Evolutionary conservation across 768 basidiomycete species (phyloP), one percentile per base, ranked within the genome.

Genomic region (Lactifluus volemus): DNA sequence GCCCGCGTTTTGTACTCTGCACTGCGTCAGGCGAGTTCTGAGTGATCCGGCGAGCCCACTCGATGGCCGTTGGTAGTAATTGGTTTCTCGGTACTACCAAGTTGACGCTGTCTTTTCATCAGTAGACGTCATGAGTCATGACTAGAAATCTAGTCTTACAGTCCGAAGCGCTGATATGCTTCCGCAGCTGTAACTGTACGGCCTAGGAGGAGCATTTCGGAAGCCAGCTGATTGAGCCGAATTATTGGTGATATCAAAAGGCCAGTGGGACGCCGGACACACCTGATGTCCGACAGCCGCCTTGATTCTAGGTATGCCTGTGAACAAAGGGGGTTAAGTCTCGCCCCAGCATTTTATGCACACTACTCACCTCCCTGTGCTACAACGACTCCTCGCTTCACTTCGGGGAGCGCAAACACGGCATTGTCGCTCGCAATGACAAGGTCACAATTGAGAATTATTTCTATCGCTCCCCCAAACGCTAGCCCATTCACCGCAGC

Each of bases 401-500:
- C 89, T 66, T 92, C 89, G 0, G 88, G 87, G 29, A 90, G 75
- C 4, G 45, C 21, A 25, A 47, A 44, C 17, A 44, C n/a, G n/a
- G 44, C 45, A 5, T 47, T 47, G 45, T 47, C 21, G 21, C 21
- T 79, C 1, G 89, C 84, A 19, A 92, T 70, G 21, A 91, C 87
- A 30, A 91, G 68, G 67, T 92, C 90, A 63, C 88, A 90, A 65
- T 92, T 92, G 5, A 44, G 44, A 1, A 89, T 38, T 53, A 74
- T 68, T 62, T 74, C 73, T 34, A 68, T 63, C 7, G 71, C 71
- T 9, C 73, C 71, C 52, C 74, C 75, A 56, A 72, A 72, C 17
- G 77, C 73, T 15, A 84, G 79, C n/a, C 89, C 89, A 60, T 84
- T 81, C 1, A 90, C 89, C 3, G 90, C 89, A 12, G 89, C 90